phyloP scores from a whole-genome alignment of 352 stramenopile genomes.

The Phytophthora palmivora region DNA sequence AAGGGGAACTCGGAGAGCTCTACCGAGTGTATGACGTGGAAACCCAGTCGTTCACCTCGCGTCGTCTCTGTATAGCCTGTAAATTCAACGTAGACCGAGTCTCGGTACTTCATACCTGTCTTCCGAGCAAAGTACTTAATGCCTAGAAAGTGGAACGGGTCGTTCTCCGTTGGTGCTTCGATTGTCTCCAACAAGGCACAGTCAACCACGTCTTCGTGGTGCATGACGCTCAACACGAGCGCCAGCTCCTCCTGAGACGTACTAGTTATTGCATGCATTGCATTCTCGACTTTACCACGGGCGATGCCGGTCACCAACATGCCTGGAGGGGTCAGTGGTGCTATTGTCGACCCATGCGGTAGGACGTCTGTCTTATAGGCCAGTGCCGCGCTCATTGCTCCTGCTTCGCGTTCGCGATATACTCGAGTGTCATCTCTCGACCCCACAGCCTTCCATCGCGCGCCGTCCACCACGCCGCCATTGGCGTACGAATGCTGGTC shows the following conservation, averaged over 20 bases:
- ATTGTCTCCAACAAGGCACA: constrained; percentile 32
- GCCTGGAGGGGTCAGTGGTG: constrained; percentile 11
- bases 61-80: constrained; percentile 33
- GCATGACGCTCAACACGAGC: constrained; percentile 32
- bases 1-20: constrained; percentile 34
- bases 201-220: constrained; percentile 33
- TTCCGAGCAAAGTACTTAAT: constrained; percentile 31
- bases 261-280: constrained; percentile 42
- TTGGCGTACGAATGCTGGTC: constrained; percentile 33
- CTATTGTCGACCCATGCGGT: constrained; percentile 7
- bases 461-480: constrained; percentile 32
- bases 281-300: constrained; percentile 52
- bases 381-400: constrained; percentile 15
- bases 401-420: constrained; percentile 27
- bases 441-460: constrained; percentile 38
- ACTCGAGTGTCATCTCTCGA: constrained; percentile 28
- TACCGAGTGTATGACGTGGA: constrained; percentile 56
- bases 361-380: constrained; percentile 16
- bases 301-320: constrained; percentile 43
- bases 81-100: constrained; percentile 42
- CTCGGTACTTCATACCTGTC: constrained; percentile 25
- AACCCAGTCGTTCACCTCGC: constrained; percentile 43
- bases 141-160: constrained; percentile 46
- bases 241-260: constrained; percentile 49
- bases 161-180: constrained; percentile 29